Evolutionary conservation across 2,329 filamentous ascomycete species (phyloP).

Genomic region (Colletotrichum incanum): DNA sequence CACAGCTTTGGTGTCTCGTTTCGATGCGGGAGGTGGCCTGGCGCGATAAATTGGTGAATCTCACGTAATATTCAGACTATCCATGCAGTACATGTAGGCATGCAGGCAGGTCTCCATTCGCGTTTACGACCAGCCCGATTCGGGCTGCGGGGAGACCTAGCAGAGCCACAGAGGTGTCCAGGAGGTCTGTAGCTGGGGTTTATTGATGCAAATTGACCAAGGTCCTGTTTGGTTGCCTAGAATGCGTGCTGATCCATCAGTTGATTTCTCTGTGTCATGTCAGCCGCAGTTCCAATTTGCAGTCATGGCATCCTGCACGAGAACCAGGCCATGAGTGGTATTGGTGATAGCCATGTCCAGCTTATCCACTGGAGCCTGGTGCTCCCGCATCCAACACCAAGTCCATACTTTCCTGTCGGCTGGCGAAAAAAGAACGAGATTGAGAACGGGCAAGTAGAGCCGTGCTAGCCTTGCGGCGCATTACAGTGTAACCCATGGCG

Average conservation of each 20-base stretch:
- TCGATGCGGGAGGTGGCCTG: not conserved
- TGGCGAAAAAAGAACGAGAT: not conserved
- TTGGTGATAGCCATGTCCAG: not conserved
- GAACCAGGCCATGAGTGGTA: not conserved
- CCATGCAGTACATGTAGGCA: slow-evolving; percentile 7
- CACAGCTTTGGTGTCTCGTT: not conserved
- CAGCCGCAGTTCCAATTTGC: not conserved
- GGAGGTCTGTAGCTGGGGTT: not conserved
- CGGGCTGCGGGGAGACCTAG: not conserved
- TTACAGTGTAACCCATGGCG: not conserved
- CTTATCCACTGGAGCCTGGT: too few relatives aligned
- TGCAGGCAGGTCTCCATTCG: not conserved
- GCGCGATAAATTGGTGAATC: slow-evolving; percentile 27
- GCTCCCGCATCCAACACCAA: too few relatives aligned
- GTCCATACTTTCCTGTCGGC: not conserved
- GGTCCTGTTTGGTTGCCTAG: slow-evolving; percentile 4
- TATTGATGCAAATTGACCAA: not conserved
- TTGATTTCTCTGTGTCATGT: not conserved
- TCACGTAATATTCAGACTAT: slow-evolving; percentile 32
- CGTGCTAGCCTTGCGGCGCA: not conserved
- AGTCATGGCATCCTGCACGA: not conserved
- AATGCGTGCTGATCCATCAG: not conserved
- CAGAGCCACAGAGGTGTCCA: not conserved
- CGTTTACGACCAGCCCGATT: slow-evolving; percentile 28
- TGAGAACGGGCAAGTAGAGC: not conserved